Conservation (phyloP, 1,284 basidiomycete genomes). For the Moesziomyces antarcticus region DNA sequence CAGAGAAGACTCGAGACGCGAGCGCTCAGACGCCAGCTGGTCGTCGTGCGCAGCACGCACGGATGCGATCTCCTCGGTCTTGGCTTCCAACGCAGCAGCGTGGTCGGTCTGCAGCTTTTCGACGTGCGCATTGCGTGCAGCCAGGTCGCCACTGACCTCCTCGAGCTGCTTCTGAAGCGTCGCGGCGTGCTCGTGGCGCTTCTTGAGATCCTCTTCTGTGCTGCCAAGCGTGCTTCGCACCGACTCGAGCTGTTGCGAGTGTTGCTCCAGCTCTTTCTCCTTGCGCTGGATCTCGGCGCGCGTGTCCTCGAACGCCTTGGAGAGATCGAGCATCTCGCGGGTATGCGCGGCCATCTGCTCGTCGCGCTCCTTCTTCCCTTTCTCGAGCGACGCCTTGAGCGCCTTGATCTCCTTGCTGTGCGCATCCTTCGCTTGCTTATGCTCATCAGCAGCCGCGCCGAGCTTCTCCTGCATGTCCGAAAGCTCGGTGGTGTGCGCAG, state of each 20-base stretch:
- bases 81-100: constrained; percentile 9
- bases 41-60: constrained; percentile 12
- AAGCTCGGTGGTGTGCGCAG: constrained; percentile 14
- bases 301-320: constrained; percentile 19
- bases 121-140: constrained; percentile 10
- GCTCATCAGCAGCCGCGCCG: constrained; percentile 4
- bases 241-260: constrained; percentile 7
- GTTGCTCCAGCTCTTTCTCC: constrained; percentile 12
- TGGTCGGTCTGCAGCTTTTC: constrained; percentile 11
- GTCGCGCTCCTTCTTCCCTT: constrained; percentile 27
- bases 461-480: constrained; percentile 10
- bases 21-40: constrained; percentile 15
- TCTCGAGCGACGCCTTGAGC: constrained; percentile 22
- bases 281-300: constrained; percentile 16
- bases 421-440: constrained; percentile 10
- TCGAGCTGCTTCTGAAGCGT: constrained; percentile 11
- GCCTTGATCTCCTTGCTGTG: constrained; percentile 14
- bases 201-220: constrained; percentile 15
- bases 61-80: constrained; percentile 11
- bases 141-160: not conserved
- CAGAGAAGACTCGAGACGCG: constrained; percentile 11
- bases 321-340: constrained; percentile 38
- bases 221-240: not conserved
- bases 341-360: constrained; percentile 34
- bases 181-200: constrained; percentile 6